Base-by-base conservation (phyloP, 202 grass and related monocot species). In the Zoysia matrella region DNA sequence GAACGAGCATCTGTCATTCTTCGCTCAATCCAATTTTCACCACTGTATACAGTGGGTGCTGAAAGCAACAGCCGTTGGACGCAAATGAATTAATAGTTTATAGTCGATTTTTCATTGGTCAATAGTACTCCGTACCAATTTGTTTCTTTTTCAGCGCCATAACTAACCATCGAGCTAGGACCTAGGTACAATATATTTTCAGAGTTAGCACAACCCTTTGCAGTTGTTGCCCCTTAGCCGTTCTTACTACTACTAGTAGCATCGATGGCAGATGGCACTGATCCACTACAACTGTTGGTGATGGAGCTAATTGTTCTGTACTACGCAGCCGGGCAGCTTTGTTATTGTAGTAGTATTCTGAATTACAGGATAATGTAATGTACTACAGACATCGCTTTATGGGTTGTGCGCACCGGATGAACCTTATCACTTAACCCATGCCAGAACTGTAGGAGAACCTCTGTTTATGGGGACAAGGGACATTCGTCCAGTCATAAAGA, bases 351-450 rank as follows among this genome's bases (percentile, higher is more conserved):
- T 36, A 36, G 15, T 52, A 47, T 30, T 16, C 48, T 36, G 9
- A 52, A 4, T 51, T 41, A 7, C 1, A 52, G 6, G 47, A 30
- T 49, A 8, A 43, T 48, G 40, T 62, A 56, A 39, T 53, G 47
- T 65, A 36, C 12, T 64, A 16, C 54, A 47, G 11, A 8, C 11
- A 66, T 58, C 39, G 45, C 15, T 65, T 7, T 36, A 4, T 54
- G 48, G 36, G 47, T 6, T 69, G 3, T 42, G 47, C 52, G 44
- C 15, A 16, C 3, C 22, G 1, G 40, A 63, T 52, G 46, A 22
- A 47, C 57, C 73, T 63, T 49, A 75, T 76, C 58, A 46, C 39
- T 74, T 54, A 78, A 48, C 70, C 50, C 47, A 55, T 63, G 48
- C 41, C 56, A 78, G 3, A 66, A 69, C 65, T 15, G 36, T 16